phyloP scores from a whole-genome alignment of 31 red algal genomes.

The Bonnemaisonia californica region DNA sequence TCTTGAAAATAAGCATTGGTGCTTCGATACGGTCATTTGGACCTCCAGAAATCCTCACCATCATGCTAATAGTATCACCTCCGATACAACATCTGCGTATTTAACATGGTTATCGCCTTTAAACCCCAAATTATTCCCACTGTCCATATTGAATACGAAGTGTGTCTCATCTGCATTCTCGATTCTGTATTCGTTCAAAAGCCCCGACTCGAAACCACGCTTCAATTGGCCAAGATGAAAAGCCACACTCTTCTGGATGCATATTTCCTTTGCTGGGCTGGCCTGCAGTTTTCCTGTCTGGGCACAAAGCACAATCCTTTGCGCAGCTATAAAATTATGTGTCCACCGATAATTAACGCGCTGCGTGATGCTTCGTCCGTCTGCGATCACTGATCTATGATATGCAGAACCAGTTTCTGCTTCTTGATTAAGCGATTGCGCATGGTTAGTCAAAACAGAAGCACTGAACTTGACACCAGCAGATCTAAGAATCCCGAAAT shows the following conservation, averaged over 20 bases:
- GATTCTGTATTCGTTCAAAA: slow-evolving; percentile 13
- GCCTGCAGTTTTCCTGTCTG: slow-evolving; percentile 11
- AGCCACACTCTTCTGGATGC: not conserved
- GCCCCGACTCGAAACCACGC: not conserved
- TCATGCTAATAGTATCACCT: slow-evolving; percentile 1
- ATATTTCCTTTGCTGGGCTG: not conserved
- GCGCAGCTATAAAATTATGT: not conserved
- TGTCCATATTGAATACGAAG: slow-evolving; percentile 37
- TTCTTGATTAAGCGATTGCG: no score
- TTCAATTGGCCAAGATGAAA: slow-evolving; percentile 13
- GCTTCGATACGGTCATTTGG: not conserved
- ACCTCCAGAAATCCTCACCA: not conserved
- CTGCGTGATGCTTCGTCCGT: no score
- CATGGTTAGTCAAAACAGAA: no score
- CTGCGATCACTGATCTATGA: no score
- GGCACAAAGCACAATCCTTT: not conserved
- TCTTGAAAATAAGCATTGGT: slow-evolving; percentile 39
- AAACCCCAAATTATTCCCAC: slow-evolving; percentile 5
- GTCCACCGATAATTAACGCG: not conserved
- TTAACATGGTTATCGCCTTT: not conserved
- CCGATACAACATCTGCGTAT: slow-evolving; percentile 4
- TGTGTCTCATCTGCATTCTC: no score
- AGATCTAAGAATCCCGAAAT: no score
- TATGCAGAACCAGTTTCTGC: no score
- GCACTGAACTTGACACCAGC: no score